These are phyloP conservation scores for Lagenidium giganteum DNA, from an alignment of 352 stramenopile species.

Conservation along the genomic window DNA sequence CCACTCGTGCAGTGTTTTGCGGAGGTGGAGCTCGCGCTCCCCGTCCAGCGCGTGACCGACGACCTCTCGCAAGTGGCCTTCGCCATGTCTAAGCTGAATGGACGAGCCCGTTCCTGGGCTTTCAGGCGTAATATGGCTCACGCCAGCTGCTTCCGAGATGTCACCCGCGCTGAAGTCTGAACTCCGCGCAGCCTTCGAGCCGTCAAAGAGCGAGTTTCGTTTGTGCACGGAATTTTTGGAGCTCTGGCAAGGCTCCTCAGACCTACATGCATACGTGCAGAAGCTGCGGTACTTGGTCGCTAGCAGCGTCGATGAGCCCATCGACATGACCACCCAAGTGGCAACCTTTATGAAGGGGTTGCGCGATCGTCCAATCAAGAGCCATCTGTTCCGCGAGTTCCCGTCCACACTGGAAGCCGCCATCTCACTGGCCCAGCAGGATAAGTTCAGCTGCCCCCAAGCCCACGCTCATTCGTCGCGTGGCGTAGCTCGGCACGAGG, in stretches of 20 bases:
- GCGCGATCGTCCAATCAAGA: conserved; percentile 9
- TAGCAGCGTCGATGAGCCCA: background rate
- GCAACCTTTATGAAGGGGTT: conserved; percentile 7
- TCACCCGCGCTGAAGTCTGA: conserved; percentile 5
- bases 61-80: no score
- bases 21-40: no score
- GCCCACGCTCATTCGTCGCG: conserved; percentile 3
- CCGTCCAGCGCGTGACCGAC: no score
- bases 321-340: conserved; percentile 8
- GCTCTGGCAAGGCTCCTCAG: conserved; percentile 7
- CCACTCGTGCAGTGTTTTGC: no score
- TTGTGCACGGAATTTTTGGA: conserved; percentile 6
- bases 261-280: conserved; percentile 10
- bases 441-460: conserved; percentile 8
- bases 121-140: no score
- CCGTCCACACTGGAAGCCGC: conserved; percentile 6
- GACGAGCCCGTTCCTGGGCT: no score
- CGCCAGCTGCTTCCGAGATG: background rate
- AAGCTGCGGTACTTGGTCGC: conserved; percentile 8
- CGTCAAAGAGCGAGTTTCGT: conserved; percentile 7
- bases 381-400: conserved; percentile 3
- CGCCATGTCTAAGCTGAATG: no score
- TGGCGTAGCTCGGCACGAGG: no score
- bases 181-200: conserved; percentile 5
- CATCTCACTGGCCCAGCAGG: conserved; percentile 1